These are phyloP conservation scores for Fremontodendron californicum DNA, from an alignment of 345 rosid genomes.

Conservation along the genomic window DNA sequence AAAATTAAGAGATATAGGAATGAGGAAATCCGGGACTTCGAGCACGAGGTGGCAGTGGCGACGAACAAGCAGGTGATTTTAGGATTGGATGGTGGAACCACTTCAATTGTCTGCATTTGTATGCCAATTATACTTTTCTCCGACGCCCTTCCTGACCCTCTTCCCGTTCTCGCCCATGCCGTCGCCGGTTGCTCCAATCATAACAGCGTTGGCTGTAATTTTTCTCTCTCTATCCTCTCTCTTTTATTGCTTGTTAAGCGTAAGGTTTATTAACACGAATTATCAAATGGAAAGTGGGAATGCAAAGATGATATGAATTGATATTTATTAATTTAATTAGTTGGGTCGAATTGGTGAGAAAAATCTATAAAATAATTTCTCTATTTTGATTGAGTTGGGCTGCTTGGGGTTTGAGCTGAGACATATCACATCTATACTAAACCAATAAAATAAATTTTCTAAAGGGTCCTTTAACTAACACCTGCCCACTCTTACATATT, in stretches of 20 bases:
- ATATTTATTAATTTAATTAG: too few relatives aligned
- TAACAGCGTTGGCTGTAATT: conserved; percentile 65
- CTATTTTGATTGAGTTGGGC: too few relatives aligned
- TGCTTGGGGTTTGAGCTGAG: too few relatives aligned
- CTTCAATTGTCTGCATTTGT: conserved; percentile 76
- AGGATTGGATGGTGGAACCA: conserved; percentile 70
- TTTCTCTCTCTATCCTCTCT: background rate
- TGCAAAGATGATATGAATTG: too few relatives aligned
- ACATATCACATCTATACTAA: too few relatives aligned
- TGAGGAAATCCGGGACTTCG: conserved; percentile 67
- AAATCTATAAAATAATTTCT: too few relatives aligned
- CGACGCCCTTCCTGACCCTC: conserved; percentile 41
- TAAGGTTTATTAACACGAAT: too few relatives aligned
- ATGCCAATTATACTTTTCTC: conserved; percentile 41
- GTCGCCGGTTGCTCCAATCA: conserved; percentile 70
- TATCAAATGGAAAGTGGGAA: too few relatives aligned
- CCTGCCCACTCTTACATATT: too few relatives aligned
- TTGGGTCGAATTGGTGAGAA: too few relatives aligned
- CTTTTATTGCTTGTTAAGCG: background rate
- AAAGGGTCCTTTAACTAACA: too few relatives aligned
- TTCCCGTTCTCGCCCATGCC: conserved; percentile 62
- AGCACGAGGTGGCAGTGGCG: conserved; percentile 31
- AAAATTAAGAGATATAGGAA: conserved; percentile 53
- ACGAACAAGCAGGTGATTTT: conserved; percentile 36
- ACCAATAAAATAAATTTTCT: too few relatives aligned